These are phyloP conservation scores for Daldinia childiae DNA, from an alignment of 495 filamentous ascomycete species.

Conservation along the genomic window DNA sequence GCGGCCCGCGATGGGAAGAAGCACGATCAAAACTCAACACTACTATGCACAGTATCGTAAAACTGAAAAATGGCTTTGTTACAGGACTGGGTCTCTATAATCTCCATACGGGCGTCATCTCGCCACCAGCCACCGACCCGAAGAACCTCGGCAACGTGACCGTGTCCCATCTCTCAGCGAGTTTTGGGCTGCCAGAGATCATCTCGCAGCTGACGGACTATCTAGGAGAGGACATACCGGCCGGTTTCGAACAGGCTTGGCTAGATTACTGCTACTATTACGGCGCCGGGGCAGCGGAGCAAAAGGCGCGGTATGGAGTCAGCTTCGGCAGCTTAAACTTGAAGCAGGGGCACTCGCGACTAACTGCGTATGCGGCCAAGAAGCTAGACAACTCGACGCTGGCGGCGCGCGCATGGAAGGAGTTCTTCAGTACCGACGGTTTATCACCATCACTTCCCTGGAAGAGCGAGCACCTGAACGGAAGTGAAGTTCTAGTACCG, in stretches of 20 bases:
- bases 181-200: constrained; percentile 60
- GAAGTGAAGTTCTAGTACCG: constrained; percentile 48
- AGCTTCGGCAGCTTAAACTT: constrained; percentile 52
- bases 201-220: constrained; percentile 53
- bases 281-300: constrained; percentile 49
- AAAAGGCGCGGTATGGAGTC: constrained; percentile 54
- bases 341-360: constrained; percentile 56
- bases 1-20: constrained; percentile 55
- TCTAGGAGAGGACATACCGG: constrained; percentile 41
- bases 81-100: constrained; percentile 58
- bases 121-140: constrained; percentile 54
- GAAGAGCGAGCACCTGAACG: constrained; percentile 45
- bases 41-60: constrained; percentile 54
- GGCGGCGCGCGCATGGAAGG: constrained; percentile 54
- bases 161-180: constrained; percentile 56
- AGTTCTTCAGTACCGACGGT: constrained; percentile 54
- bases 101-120: constrained; percentile 49
- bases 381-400: constrained; percentile 47
- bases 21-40: constrained; percentile 49
- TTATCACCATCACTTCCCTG: constrained; percentile 47
- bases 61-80: constrained; percentile 58
- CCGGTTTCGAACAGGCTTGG: constrained; percentile 53
- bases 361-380: constrained; percentile 55
- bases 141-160: constrained; percentile 52
- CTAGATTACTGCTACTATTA: constrained; percentile 59